These are phyloP conservation scores for Clarireedia paspali DNA, from an alignment of 2,329 filamentous ascomycete genomes.

Conservation along the genomic window DNA sequence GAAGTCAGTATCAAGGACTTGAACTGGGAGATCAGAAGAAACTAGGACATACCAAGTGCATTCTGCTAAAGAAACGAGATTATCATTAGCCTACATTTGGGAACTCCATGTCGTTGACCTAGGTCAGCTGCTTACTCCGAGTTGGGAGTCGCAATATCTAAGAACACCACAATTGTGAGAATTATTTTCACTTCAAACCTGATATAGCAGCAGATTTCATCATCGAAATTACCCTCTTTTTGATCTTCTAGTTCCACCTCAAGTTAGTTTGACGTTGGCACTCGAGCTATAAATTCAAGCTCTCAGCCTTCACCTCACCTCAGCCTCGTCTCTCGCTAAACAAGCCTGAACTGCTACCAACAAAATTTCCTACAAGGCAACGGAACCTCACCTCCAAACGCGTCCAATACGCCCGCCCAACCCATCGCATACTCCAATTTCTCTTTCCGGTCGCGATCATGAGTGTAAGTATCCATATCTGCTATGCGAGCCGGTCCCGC, in stretches of 20 bases:
- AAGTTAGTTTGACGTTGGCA: not conserved
- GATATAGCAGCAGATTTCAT: too few relatives aligned
- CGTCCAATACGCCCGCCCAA: not conserved
- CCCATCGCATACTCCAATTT: not conserved
- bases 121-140: not conserved
- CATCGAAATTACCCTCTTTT: too few relatives aligned
- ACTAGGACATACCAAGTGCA: conserved; percentile 13
- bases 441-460: conserved; percentile 24
- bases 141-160: too few relatives aligned
- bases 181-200: too few relatives aligned
- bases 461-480: conserved; percentile 29
- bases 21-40: conserved; percentile 65
- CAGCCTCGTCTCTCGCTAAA: not conserved
- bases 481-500: conserved; percentile 18
- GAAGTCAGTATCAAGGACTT: conserved; percentile 90
- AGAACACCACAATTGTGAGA: too few relatives aligned
- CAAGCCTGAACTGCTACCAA: not conserved
- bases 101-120: not conserved
- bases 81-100: too few relatives aligned
- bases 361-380: conserved; percentile 20
- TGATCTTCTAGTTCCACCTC: too few relatives aligned
- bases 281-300: not conserved
- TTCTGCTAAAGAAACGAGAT: too few relatives aligned
- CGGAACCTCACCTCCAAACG: not conserved
- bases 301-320: not conserved